phyloP scores from a whole-genome alignment of 768 basidiomycete genomes.

The Pulveroboletus sp. region DNA sequence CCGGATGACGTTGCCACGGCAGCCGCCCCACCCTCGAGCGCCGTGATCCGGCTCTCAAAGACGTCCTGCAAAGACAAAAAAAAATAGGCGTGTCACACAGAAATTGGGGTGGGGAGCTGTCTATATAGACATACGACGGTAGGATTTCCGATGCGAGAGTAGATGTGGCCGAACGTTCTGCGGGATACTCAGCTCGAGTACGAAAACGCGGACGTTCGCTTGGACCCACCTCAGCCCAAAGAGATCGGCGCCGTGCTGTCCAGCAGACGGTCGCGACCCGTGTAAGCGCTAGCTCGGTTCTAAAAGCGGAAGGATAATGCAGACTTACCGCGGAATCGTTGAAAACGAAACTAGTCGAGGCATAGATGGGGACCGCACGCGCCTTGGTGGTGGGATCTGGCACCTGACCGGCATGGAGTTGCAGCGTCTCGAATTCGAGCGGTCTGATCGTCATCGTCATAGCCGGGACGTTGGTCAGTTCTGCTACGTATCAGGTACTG shows the following conservation, averaged over 20 bases:
- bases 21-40: constrained; percentile 58
- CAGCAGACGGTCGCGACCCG: background rate
- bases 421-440: constrained; percentile 57
- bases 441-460: constrained; percentile 14
- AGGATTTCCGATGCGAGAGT: constrained; percentile 54
- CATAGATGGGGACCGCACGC: constrained; percentile 61
- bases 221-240: constrained; percentile 40
- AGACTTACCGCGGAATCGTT: constrained; percentile 44
- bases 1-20: constrained; percentile 56
- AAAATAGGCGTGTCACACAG: background rate
- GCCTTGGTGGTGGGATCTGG: constrained; percentile 52
- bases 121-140: constrained; percentile 40
- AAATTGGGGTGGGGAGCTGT: no score
- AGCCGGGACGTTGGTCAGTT: background rate
- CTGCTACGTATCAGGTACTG: background rate
- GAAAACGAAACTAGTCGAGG: constrained; percentile 52
- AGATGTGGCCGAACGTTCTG: constrained; percentile 45
- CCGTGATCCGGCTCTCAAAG: constrained; percentile 61
- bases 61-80: constrained; percentile 39
- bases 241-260: constrained; percentile 50
- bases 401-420: constrained; percentile 58
- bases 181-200: background rate
- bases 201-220: background rate
- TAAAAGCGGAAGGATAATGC: background rate
- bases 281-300: background rate